Base-by-base conservation (phyloP, 1,284 basidiomycete genomes). In the Ceratobasidium sp. region DNA sequence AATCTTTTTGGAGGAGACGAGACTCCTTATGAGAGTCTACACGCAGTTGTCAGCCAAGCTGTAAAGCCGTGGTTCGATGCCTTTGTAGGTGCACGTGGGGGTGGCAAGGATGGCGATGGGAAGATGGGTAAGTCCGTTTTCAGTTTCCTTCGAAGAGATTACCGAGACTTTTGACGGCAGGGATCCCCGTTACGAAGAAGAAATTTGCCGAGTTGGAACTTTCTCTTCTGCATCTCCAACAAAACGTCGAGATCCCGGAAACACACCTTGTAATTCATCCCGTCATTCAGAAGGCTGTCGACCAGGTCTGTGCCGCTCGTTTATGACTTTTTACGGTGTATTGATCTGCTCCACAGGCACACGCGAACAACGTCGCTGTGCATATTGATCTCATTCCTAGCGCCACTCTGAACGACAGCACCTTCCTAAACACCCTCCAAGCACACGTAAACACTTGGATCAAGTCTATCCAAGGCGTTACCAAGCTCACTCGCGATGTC, bases 31-130 rank as follows among this genome's bases (percentile, higher is more conserved):
- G 97, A 99, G 84, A 95, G 95, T 83, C 86, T 99, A 23, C 97
- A 99, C 84, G 95, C 95, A n/a, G 91, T 99, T 38, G 96, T 99
- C 13, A 98, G 97, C 83, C 93, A 92, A 80, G 97, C 96, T 82
- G 96, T 99, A 66, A 97, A 98, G 80, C 97, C 97, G 0, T 99
- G 96, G 93, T 99, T 99, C 82, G 97, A 99, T 84, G 96, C 96
- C 15, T 99, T 98, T 82, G 96, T 98, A 44, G 93, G 93, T 2
- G 86, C 91, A 20, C 87, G 91, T 57, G 90, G 90, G n/a, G 88
- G 89, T 73, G 91, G 89, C 46, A 96, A 96, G 84, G 95, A 96
- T 78, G 90, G 89, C 12, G 94, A 94, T 82, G 90, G 90, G 67
- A 95, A 96, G 86, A 94, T 97, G 92, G 96, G 94, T 91, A 80